phyloP scores from a whole-genome alignment of 2,329 filamentous ascomycete genomes.

The Alternaria postmessia region DNA sequence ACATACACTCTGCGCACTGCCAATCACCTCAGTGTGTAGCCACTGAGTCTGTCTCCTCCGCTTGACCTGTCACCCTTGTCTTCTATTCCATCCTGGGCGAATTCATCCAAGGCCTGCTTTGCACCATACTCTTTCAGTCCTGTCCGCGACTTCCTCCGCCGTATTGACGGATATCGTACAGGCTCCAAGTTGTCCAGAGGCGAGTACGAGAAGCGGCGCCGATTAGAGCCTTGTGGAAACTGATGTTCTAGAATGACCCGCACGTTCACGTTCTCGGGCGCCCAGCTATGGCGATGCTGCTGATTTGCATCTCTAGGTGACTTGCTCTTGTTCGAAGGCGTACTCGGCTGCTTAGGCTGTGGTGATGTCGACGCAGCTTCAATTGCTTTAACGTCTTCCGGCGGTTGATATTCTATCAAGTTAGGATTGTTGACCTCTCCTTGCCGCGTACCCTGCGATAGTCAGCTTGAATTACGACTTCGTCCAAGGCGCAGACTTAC shows the following conservation, averaged over 20 bases:
- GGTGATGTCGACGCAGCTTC: conserved; percentile 10
- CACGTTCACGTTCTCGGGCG: conserved; percentile 39
- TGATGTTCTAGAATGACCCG: conserved; percentile 39
- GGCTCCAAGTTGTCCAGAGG: conserved; percentile 24
- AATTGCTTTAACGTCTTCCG: conserved; percentile 14
- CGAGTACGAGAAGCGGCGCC: conserved; percentile 33
- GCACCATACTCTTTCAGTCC: conserved; percentile 37
- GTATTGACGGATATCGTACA: conserved; percentile 30
- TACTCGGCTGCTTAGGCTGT: conserved; percentile 10
- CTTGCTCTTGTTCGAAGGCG: conserved; percentile 14
- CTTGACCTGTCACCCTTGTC: conserved; percentile 3
- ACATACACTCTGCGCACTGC: background rate
- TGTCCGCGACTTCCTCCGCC: conserved; percentile 34
- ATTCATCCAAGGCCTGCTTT: conserved; percentile 34
- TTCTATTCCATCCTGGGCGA: conserved; percentile 15
- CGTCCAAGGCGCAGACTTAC: conserved; percentile 12
- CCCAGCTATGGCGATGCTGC: conserved; percentile 29
- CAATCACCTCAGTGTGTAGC: background rate
- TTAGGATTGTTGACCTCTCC: conserved; percentile 8
- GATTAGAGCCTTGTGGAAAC: conserved; percentile 19
- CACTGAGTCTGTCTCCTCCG: conserved; percentile 5
- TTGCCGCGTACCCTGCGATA: conserved; percentile 13
- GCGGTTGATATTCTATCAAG: background rate
- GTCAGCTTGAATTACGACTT: background rate
- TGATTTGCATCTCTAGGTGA: conserved; percentile 7